Conservation (phyloP, 345 rosid species). For the Luvunga scandens region DNA sequence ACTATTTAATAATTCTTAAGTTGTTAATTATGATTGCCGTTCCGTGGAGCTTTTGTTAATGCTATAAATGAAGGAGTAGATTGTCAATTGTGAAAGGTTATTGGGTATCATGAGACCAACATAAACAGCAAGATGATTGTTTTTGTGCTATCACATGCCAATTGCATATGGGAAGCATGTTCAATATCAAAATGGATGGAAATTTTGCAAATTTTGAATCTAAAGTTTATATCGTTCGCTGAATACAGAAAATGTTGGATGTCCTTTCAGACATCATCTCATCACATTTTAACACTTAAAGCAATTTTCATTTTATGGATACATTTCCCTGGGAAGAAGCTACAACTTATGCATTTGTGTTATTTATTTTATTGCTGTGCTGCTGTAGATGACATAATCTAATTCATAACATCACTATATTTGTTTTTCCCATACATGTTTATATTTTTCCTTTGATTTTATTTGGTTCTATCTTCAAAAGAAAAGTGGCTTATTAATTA, state of each 20-base stretch:
- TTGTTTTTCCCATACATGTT: neutral
- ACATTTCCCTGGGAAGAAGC: too few relatives aligned
- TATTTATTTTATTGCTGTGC: neutral
- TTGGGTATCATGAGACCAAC: neutral
- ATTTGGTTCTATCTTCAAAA: neutral
- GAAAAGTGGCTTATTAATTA: neutral
- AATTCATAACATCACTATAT: neutral
- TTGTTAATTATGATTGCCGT: neutral
- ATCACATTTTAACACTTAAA: neutral
- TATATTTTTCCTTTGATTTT: neutral
- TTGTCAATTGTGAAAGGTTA: neutral
- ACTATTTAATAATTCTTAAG: neutral
- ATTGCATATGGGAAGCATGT: neutral
- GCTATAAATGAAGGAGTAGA: neutral
- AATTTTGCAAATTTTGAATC: neutral
- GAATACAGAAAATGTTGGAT: neutral
- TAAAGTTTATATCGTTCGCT: neutral
- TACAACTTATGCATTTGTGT: too few relatives aligned
- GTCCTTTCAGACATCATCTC: neutral
- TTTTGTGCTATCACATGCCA: neutral
- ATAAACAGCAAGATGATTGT: neutral
- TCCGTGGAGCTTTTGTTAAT: neutral
- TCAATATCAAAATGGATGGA: too few relatives aligned
- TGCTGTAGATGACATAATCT: neutral
- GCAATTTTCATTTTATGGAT: neutral